A percentile compares a stretch with the other conserved stretches of the same genome.
Conservation (phyloP, 768 basidiomycete genomes). For the Epithele typhae region DNA sequence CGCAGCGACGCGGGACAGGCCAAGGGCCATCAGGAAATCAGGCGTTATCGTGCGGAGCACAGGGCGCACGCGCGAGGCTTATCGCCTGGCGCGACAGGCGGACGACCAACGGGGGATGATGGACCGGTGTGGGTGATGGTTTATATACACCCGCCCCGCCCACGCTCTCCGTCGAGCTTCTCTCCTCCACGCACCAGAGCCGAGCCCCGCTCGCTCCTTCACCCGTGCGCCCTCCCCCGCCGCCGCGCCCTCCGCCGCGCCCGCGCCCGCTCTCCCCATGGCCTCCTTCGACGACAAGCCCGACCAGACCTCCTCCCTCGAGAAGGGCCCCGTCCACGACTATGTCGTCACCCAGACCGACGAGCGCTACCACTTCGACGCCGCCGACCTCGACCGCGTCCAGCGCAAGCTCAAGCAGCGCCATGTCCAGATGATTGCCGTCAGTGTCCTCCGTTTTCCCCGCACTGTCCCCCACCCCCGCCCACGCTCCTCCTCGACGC, state of each 20-base stretch:
- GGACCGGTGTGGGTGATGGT: too few species aligned
- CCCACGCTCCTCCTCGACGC: too few species aligned
- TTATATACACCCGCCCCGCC: constrained; percentile 7
- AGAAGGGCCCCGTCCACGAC: constrained; percentile 24
- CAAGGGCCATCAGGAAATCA: background rate
- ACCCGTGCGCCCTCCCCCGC: constrained; percentile 1
- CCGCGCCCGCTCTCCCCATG: background rate
- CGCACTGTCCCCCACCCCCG: too few species aligned
- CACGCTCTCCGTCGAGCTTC: constrained; percentile 1
- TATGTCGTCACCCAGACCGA: constrained; percentile 20
- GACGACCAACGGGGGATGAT: too few species aligned
- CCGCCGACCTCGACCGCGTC: constrained; percentile 63
- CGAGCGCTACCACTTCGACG: constrained; percentile 43
- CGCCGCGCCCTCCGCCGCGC: background rate
- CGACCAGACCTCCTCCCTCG: constrained; percentile 19
- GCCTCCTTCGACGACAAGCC: constrained; percentile 14
- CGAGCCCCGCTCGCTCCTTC: constrained; percentile 11
- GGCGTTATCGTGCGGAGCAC: background rate
- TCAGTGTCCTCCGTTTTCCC: constrained; percentile 28
- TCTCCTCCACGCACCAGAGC: constrained; percentile 6
- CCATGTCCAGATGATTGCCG: constrained; percentile 81
- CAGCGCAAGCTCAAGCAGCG: constrained; percentile 72
- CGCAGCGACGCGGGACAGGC: too few species aligned
- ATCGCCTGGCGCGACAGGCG: too few species aligned
- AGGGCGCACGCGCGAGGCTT: background rate